Conservation (phyloP, 176 grass and related monocot species). For the Eragrostis curvula region DNA sequence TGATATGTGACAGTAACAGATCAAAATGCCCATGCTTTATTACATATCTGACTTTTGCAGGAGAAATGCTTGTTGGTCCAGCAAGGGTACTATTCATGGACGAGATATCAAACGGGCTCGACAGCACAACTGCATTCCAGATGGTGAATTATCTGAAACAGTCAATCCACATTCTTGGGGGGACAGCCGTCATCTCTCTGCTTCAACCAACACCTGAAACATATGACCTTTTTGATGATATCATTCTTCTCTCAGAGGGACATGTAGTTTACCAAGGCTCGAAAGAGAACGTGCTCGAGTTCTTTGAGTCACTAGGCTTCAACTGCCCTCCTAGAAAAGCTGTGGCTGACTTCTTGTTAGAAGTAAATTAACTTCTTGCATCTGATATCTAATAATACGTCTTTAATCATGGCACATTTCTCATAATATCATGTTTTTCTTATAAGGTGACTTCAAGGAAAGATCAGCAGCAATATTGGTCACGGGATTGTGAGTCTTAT, state of each 20-base stretch:
- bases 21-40: not conserved
- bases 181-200: constrained; percentile 59
- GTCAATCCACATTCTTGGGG: constrained; percentile 54
- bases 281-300: constrained; percentile 53
- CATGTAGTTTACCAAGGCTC: constrained; percentile 71
- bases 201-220: constrained; percentile 27
- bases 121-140: constrained; percentile 74
- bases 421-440: constrained; percentile 5
- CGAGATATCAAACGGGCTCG: constrained; percentile 57
- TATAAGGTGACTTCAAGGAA: constrained; percentile 43
- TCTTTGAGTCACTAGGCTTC: constrained; percentile 65
- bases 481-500: constrained; percentile 30
- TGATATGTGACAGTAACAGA: not conserved
- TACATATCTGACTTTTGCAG: no score
- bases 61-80: constrained; percentile 64
- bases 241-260: constrained; percentile 66
- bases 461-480: constrained; percentile 48
- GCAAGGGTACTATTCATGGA: constrained; percentile 48
- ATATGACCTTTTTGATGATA: constrained; percentile 71
- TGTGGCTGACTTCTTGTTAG: constrained; percentile 13
- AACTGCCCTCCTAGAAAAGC: constrained; percentile 61
- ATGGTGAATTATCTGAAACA: constrained; percentile 55
- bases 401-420: not conserved
- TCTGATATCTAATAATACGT: not conserved
- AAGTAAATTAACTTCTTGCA: constrained; percentile 44